Evolutionary conservation across 768 basidiomycete genomes (phyloP), one percentile per base, ranked within the genome.

Genomic region (Xerocomus spinulosus): DNA sequence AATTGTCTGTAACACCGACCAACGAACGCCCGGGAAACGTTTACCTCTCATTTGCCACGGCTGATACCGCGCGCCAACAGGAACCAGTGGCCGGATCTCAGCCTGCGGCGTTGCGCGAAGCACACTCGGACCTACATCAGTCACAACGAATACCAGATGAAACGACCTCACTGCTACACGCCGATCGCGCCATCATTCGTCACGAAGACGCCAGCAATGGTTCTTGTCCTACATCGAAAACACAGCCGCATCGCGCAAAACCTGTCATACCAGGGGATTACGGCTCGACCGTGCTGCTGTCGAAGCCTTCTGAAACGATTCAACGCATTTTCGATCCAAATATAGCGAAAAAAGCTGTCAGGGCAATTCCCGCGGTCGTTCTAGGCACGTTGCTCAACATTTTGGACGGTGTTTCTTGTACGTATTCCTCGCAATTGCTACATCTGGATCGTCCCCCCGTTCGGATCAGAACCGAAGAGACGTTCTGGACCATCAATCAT

Each of bases 341-440:
- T 49, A 13, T 64, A 1, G 54, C 50, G 24, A 41, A 36, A 37
- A 57, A 50, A 14, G 56, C 42, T 0, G 50, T 77, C 5, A 67
- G 61, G 41, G 74, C 82, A 0, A 56, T 94, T n/a, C 93, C 94
- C 1, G 87, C 92, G 0, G 91, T 94, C 3, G 61, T 92, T 14
- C 73, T 96, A 20, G 95, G 93, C 7, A 77, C 81, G 54, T 66
- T 97, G 30, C 70, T 98, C 48, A 98, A 97, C 58, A 78, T 97
- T 36, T 73, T 99, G 28, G 95, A 99, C 61, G 96, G 93, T 9
- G 83, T 99, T 44, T 91, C 88, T 36, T 97, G 85, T 87, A 62
- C 66, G 85, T 75, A 20, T 48, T 46, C 40, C 23, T 37, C 32
- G 20, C 9, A 7, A 23, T 39, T 38, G 9, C 39, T n/a, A 2